These are phyloP conservation scores for Exophiala sp. DNA, from an alignment of 2,329 filamentous ascomycete genomes.

Conservation along the genomic window DNA sequence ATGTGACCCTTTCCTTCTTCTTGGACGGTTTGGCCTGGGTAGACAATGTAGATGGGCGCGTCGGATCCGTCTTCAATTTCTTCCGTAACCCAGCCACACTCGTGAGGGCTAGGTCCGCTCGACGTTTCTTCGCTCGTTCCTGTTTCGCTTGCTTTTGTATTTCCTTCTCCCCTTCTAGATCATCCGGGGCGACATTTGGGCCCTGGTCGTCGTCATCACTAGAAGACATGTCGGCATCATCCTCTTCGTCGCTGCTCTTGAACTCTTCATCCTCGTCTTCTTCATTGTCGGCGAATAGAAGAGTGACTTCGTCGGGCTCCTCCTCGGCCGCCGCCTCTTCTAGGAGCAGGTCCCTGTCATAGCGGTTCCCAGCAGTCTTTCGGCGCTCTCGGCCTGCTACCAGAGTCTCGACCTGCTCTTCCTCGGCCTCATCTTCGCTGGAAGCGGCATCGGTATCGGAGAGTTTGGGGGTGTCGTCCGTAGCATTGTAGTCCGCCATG, in stretches of 20 bases:
- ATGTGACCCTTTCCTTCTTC: conserved; percentile 64
- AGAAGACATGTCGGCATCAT: conserved; percentile 78
- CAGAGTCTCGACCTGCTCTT: conserved; percentile 56
- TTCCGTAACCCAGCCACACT: conserved; percentile 54
- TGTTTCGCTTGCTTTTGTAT: conserved; percentile 69
- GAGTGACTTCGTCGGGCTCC: conserved; percentile 51
- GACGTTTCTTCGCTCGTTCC: conserved; percentile 71
- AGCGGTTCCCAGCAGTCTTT: conserved; percentile 75
- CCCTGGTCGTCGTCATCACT: conserved; percentile 74
- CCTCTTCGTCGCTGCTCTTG: conserved; percentile 54
- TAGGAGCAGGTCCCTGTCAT: conserved; percentile 69
- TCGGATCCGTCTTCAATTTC: conserved; percentile 63
- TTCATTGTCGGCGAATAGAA: conserved; percentile 71
- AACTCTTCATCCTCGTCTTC: conserved; percentile 50
- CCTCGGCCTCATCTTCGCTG: conserved; percentile 32
- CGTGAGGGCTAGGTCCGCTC: conserved; percentile 67
- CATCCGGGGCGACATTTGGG: conserved; percentile 53
- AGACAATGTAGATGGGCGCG: conserved; percentile 30
- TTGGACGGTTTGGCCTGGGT: conserved; percentile 51
- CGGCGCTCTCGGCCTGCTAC: conserved; percentile 68
- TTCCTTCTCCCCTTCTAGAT: conserved; percentile 81
- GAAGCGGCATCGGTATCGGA: conserved; percentile 21
- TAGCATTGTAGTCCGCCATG: conserved; percentile 13
- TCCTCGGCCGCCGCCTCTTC: conserved; percentile 57
- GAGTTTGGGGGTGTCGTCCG: conserved; percentile 13